These are phyloP conservation scores for Zygoascus flipseniorum DNA, from an alignment of 805 yeast species.

Conservation along the genomic window DNA sequence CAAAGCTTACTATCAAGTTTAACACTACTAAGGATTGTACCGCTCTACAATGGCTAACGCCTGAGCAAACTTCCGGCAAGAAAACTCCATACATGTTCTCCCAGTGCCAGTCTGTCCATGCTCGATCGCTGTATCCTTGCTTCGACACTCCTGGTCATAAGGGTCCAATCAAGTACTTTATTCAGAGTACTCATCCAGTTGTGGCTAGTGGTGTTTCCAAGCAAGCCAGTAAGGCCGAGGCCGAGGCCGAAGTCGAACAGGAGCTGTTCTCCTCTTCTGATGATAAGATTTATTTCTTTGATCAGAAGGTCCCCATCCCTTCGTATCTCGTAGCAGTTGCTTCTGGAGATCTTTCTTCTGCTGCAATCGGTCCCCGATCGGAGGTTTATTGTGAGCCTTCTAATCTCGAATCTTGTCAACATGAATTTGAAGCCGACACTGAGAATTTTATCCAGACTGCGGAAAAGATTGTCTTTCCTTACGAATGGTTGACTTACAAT, in stretches of 20 bases:
- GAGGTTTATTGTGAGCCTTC: constrained; percentile 72
- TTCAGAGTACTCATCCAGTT: constrained; percentile 57
- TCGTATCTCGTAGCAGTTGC: constrained; percentile 79
- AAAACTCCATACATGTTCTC: constrained; percentile 68
- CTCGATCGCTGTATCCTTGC: constrained; percentile 79
- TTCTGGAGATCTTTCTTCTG: constrained; percentile 63
- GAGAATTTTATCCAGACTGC: constrained; percentile 75
- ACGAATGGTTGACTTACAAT: constrained; percentile 81
- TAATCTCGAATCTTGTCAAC: constrained; percentile 55
- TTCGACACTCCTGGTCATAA: constrained; percentile 87
- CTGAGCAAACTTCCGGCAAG: constrained; percentile 65
- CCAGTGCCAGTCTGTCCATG: constrained; percentile 88
- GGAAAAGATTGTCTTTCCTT: constrained; percentile 64
- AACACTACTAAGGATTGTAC: constrained; percentile 69
- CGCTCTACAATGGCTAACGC: constrained; percentile 79
- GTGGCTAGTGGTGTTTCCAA: constrained; percentile 63
- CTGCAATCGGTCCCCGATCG: constrained; percentile 79
- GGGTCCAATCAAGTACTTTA: constrained; percentile 49
- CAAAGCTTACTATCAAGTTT: constrained; percentile 36
- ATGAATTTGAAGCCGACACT: constrained; percentile 69
- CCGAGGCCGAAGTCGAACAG: constrained; percentile 1
- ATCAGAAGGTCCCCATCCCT: constrained; percentile 79
- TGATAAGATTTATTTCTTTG: constrained; percentile 38
- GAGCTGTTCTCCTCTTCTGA: neutral
- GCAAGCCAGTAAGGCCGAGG: constrained; percentile 13